phyloP scores from a whole-genome alignment of 331 rosid genomes.

The Stylosanthes scabra region DNA sequence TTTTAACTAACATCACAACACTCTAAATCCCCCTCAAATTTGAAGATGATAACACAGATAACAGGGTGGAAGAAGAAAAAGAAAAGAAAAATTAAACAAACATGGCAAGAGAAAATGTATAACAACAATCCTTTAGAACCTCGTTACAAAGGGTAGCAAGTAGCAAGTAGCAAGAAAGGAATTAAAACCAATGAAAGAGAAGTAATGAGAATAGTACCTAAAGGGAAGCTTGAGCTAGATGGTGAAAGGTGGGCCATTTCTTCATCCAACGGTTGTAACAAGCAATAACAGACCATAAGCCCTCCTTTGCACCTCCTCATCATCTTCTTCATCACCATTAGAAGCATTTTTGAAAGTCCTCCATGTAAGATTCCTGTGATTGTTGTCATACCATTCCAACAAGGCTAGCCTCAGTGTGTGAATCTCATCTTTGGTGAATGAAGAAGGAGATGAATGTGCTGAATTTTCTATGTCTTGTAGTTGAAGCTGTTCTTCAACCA shows the following conservation, averaged over 20 bases:
- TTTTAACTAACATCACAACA: neutral
- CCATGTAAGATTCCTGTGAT: constrained; percentile 90
- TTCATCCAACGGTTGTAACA: constrained; percentile 84
- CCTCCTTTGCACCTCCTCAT: constrained; percentile 44
- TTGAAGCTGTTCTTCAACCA: constrained; percentile 20
- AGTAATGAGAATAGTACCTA: constrained; percentile 47
- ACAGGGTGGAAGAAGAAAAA: too few relatives aligned
- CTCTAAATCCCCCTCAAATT: too few relatives aligned
- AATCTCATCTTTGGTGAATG: constrained; percentile 57
- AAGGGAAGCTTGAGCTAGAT: constrained; percentile 77
- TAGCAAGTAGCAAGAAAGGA: neutral
- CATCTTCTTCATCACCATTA: neutral
- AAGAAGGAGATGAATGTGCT: neutral
- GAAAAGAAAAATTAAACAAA: too few relatives aligned
- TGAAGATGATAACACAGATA: too few relatives aligned
- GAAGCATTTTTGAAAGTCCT: constrained; percentile 39
- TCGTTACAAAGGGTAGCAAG: neutral
- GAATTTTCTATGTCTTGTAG: constrained; percentile 68
- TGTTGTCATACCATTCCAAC: constrained; percentile 76
- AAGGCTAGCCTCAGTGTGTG: constrained; percentile 54
- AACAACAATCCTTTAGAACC: neutral
- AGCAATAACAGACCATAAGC: constrained; percentile 76
- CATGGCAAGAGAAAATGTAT: constrained; percentile 3
- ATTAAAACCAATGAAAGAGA: too few relatives aligned
- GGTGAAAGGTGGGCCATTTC: constrained; percentile 84